phyloP scores from a whole-genome alignment of 768 basidiomycete species.

The Candolleomyces aberdarensis region DNA sequence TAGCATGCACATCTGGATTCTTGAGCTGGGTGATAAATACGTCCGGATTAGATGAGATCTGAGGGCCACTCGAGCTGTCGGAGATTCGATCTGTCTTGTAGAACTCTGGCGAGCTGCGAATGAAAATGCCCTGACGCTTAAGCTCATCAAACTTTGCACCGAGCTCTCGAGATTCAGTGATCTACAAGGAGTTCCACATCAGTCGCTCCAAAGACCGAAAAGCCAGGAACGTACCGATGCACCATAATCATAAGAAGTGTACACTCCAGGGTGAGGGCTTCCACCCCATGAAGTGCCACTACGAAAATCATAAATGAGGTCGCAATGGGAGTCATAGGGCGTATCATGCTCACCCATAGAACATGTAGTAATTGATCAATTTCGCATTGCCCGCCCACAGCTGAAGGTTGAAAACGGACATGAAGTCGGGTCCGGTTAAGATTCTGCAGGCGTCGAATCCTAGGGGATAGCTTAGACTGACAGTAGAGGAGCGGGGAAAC shows the following conservation, averaged over 20 bases:
- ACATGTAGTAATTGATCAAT: slow-evolving; percentile 82
- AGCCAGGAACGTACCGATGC: slow-evolving; percentile 37
- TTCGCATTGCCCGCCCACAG: slow-evolving; percentile 83
- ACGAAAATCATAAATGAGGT: slow-evolving; percentile 34
- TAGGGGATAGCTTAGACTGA: slow-evolving; percentile 18
- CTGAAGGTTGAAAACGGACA: slow-evolving; percentile 75
- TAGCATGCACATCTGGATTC: slow-evolving; percentile 64
- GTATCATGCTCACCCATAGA: slow-evolving; percentile 62
- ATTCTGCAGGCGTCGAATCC: slow-evolving; percentile 63
- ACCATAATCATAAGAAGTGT: slow-evolving; percentile 83
- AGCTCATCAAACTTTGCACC: slow-evolving; percentile 72
- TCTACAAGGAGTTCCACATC: slow-evolving; percentile 23
- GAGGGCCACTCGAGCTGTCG: slow-evolving; percentile 50
- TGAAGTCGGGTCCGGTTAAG: slow-evolving; percentile 70
- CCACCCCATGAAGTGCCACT: slow-evolving; percentile 88
- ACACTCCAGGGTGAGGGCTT: slow-evolving; percentile 74
- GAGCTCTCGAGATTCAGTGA: slow-evolving; percentile 65
- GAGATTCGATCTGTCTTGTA: slow-evolving; percentile 77
- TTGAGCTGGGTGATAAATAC: slow-evolving; percentile 60
- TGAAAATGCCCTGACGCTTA: slow-evolving; percentile 74
- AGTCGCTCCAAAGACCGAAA: neutral
- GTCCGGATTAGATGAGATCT: slow-evolving; percentile 36
- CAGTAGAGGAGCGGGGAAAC: neutral
- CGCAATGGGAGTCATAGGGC: slow-evolving; percentile 41
- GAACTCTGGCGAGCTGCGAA: slow-evolving; percentile 76